Base-by-base conservation (phyloP, 768 basidiomycete genomes). In the Russula compacta region DNA sequence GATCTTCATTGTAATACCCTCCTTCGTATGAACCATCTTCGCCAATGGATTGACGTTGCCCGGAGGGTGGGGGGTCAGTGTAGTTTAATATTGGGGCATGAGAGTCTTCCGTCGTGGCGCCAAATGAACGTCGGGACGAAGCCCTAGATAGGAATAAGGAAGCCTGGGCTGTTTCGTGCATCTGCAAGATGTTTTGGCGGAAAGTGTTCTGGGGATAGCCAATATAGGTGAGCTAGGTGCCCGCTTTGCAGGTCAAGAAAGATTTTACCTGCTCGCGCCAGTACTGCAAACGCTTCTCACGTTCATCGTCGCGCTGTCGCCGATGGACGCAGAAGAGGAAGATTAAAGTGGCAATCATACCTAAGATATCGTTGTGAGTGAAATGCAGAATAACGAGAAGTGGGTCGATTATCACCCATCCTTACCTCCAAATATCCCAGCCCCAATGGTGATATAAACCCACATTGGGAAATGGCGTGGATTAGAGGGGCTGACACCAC, bases 201-300 rank as follows among this genome's bases (percentile, higher is more conserved):
- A 89, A 87, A 9, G 86, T 82, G 66, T 85, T 86, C 84, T 89
- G 66, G 17, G 57, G 46, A 19, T 17, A 60, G 58, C 2, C 2
- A 43, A 44, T 24, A 35, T 58, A 3, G 60, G 62, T 51, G 50
- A 50, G 39, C 21, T 24, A 58, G 32, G 43, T 29, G 2, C 29
- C 15, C 21, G 5, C 32, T 11, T 53, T 15, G 1, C 46, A 32
- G 19, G 38, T 24, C 21, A 51, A 4, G 12, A n/a, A 15, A 44
- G n/a, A 61, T 67, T 53, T 64, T 24, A 84, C 86, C 79, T 92
- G 91, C 75, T 94, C 92, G 66, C 85, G 84, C 86, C 92, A 93
- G 73, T 94, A 93, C 70, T 92, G 89, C 46, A 85, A 75, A 66
- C 92, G 86, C 73, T 87, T 92, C 74, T 89, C 85, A 49, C 89